Percentiles rank a stretch among this genome's conserved stretches.
These are phyloP conservation scores for Penicillium glabrum DNA, from an alignment of 2,329 filamentous ascomycete species.

Conservation along the genomic window DNA sequence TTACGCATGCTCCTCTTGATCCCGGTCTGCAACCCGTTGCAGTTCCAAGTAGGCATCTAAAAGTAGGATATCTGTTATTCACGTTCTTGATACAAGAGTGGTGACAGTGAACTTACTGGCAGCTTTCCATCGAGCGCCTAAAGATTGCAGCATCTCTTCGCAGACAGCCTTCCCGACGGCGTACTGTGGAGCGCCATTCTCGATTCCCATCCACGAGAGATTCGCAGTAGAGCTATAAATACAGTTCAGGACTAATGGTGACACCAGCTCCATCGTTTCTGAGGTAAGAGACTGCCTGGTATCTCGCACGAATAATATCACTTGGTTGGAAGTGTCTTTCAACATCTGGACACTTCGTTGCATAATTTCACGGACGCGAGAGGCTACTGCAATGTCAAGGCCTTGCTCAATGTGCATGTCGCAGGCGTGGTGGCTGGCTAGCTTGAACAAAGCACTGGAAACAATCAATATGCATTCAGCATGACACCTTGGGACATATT, in stretches of 20 bases:
- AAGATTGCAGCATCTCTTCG: neutral
- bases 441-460: neutral
- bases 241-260: neutral
- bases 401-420: neutral
- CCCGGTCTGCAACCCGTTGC: neutral
- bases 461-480: neutral
- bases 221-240: neutral
- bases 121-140: neutral
- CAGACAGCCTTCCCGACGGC: neutral
- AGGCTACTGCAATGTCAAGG: neutral
- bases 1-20: neutral
- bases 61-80: neutral
- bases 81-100: accelerated
- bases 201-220: neutral
- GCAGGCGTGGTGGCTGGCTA: neutral
- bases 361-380: neutral
- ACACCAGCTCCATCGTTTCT: neutral
- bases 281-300: neutral
- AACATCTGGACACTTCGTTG: neutral
- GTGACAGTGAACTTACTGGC: neutral
- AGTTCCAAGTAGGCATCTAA: neutral
- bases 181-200: neutral
- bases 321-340: neutral
- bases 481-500: too few relatives aligned
- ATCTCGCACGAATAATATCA: neutral